These are phyloP conservation scores for Populus davidiana DNA, from an alignment of 345 rosid genomes.

Conservation along the genomic window DNA sequence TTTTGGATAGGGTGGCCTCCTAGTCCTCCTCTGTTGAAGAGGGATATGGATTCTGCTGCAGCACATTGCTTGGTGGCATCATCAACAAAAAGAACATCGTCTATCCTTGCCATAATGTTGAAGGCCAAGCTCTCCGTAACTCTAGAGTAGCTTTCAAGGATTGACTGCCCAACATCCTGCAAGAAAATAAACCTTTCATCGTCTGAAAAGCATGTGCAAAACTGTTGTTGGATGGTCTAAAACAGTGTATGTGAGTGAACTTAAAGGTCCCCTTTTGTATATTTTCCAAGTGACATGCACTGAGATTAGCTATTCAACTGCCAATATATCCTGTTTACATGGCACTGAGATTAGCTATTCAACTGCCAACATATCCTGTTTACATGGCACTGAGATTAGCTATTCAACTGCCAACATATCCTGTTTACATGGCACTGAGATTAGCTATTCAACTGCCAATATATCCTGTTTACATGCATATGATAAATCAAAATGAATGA, in stretches of 20 bases:
- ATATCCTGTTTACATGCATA: background rate
- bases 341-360: too few relatives aligned
- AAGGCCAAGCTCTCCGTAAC: slow-evolving; percentile 99
- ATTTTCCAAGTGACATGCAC: too few relatives aligned
- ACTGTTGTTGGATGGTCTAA: background rate
- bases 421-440: background rate
- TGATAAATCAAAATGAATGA: background rate
- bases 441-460: too few relatives aligned
- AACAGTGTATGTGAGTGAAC: background rate
- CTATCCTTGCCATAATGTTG: slow-evolving; percentile 96
- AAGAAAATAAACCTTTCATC: background rate
- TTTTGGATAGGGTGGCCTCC: slow-evolving; percentile 70
- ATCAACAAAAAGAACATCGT: slow-evolving; percentile 86
- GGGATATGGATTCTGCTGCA: slow-evolving; percentile 55
- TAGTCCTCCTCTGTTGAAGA: slow-evolving; percentile 58
- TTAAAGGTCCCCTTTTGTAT: too few relatives aligned
- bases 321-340: background rate
- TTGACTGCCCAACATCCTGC: slow-evolving; percentile 97
- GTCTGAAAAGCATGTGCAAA: background rate
- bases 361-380: background rate
- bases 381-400: background rate
- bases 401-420: background rate
- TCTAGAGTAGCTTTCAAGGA: slow-evolving; percentile 96
- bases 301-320: too few relatives aligned
- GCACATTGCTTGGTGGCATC: slow-evolving; percentile 60